These are phyloP conservation scores for Colletotrichum godetiae DNA, from an alignment of 2,329 filamentous ascomycete genomes.

Conservation along the genomic window DNA sequence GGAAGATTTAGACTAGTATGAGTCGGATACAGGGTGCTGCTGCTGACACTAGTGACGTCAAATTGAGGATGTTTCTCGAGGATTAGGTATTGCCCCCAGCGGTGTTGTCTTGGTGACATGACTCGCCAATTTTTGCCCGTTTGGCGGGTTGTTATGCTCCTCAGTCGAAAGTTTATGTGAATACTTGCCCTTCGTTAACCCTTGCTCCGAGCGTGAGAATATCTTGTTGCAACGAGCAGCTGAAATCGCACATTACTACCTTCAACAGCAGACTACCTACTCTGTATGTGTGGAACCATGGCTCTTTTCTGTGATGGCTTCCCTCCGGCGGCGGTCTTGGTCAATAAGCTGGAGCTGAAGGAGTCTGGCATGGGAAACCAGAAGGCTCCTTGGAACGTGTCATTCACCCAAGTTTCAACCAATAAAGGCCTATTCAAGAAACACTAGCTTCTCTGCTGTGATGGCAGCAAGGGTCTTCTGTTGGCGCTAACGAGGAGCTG, in stretches of 20 bases:
- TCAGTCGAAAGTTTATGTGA: too few relatives aligned
- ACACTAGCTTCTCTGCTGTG: not conserved
- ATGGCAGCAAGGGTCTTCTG: not conserved
- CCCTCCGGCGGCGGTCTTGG: not conserved
- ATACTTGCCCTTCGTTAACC: too few relatives aligned
- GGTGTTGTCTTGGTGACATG: not conserved
- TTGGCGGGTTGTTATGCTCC: not conserved
- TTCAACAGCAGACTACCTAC: not conserved
- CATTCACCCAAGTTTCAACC: not conserved
- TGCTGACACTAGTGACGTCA: constrained; percentile 12
- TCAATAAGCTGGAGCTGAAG: not conserved
- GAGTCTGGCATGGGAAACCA: too few relatives aligned
- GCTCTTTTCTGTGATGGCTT: not conserved
- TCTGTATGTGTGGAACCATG: not conserved
- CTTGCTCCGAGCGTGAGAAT: too few relatives aligned
- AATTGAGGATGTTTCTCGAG: not conserved
- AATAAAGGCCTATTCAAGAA: not conserved
- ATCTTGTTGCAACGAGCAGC: not conserved
- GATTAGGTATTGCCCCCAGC: not conserved
- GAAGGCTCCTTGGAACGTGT: not conserved
- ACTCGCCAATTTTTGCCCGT: not conserved
- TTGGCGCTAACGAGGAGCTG: not conserved
- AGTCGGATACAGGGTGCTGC: not conserved
- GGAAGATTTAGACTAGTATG: not conserved
- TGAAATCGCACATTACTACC: too few relatives aligned